Conservation (phyloP, 1,139 yeast species). For the Hansenula sp. region DNA sequence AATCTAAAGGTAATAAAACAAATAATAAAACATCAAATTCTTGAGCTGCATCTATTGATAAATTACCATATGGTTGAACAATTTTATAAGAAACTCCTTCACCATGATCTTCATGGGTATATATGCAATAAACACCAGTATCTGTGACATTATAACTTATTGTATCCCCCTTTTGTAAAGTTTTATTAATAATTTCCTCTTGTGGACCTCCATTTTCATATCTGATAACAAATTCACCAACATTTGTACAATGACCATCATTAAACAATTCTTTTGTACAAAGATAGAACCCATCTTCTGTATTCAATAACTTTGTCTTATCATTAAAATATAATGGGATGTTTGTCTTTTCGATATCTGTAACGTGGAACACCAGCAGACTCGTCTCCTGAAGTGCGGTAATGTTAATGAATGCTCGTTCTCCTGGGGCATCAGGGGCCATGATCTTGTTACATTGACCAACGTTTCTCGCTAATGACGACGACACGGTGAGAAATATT, state of each 20-base stretch:
- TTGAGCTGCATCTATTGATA: neutral
- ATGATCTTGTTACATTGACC: conserved; percentile 1
- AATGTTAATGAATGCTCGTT: neutral
- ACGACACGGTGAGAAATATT: neutral
- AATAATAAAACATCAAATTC: neutral
- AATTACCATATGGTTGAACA: conserved; percentile 1
- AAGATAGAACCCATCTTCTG: conserved; percentile 1
- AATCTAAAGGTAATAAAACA: neutral
- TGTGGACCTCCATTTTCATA: conserved; percentile 1
- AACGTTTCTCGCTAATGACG: neutral
- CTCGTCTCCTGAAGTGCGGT: neutral
- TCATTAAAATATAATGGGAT: conserved; percentile 5
- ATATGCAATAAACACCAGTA: conserved; percentile 1
- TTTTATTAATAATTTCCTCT: neutral
- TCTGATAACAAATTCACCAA: conserved; percentile 2
- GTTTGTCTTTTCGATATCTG: conserved; percentile 3
- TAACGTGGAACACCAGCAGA: conserved; percentile 1
- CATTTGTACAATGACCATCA: conserved; percentile 1
- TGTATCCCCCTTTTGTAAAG: neutral
- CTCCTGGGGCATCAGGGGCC: conserved; percentile 2
- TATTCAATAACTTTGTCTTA: neutral
- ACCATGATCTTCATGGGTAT: neutral
- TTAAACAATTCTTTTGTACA: neutral
- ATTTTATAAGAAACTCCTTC: neutral
- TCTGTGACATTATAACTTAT: neutral